Conservation (phyloP, 768 basidiomycete genomes). For the Kwoniella europaea region DNA sequence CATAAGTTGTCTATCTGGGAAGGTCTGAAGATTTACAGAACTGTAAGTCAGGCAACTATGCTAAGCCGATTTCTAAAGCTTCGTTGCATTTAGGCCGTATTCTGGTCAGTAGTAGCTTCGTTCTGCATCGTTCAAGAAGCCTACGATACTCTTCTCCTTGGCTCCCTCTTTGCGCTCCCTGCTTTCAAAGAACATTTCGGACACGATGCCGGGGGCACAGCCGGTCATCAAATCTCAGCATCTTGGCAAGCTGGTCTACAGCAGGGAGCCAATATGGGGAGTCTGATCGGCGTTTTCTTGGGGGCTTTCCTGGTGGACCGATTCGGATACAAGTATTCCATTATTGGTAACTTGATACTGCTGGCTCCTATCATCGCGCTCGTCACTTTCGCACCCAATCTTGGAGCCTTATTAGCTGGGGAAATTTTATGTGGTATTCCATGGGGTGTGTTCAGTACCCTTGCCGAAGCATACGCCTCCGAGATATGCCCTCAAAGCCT, state of each 20-base stretch:
- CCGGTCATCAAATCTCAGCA: conserved; percentile 52
- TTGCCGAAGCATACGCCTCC: conserved; percentile 51
- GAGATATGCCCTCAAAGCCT: conserved; percentile 47
- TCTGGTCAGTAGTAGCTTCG: conserved; percentile 37
- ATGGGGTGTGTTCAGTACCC: conserved; percentile 46
- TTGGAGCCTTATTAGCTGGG: conserved; percentile 27
- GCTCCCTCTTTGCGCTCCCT: conserved; percentile 34
- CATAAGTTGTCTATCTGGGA: conserved; percentile 32
- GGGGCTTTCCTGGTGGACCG: conserved; percentile 56
- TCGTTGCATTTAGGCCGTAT: conserved; percentile 23
- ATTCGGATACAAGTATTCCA: conserved; percentile 53
- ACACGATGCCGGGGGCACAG: conserved; percentile 18
- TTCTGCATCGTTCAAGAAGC: conserved; percentile 38
- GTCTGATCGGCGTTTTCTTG: conserved; percentile 54
- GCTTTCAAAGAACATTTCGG: conserved; percentile 26
- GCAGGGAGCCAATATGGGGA: conserved; percentile 54
- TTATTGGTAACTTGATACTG: conserved; percentile 42
- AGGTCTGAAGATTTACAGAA: conserved; percentile 28
- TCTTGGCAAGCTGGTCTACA: conserved; percentile 57
- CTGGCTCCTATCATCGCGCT: conserved; percentile 38
- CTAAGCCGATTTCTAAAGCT: background rate
- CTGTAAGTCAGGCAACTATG: conserved; percentile 6
- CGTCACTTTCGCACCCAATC: conserved; percentile 35
- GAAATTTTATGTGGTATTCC: conserved; percentile 45
- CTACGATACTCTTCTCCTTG: conserved; percentile 37